Percentiles rank a stretch among this genome's conserved stretches.
These are phyloP conservation scores for Nitzschia sp. DNA, from an alignment of 108 stramenopile genomes.

Conservation along the genomic window DNA sequence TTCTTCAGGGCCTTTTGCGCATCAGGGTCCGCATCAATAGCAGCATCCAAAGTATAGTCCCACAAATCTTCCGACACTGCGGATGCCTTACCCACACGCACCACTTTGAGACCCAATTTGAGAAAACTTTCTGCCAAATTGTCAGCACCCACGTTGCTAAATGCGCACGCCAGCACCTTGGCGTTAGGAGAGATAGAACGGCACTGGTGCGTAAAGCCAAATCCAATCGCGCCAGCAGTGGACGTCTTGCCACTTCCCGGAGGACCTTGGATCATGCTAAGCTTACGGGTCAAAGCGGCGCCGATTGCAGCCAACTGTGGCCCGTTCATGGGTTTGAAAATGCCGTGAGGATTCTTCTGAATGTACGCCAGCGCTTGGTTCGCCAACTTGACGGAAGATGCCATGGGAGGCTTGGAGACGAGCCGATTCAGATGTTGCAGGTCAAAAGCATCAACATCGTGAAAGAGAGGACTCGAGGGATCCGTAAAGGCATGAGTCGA, in stretches of 20 bases:
- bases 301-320: constrained; percentile 80
- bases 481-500: constrained; percentile 70
- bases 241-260: constrained; percentile 78
- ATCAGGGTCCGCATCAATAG: constrained; percentile 69
- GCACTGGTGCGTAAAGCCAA: constrained; percentile 88
- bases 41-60: constrained; percentile 78
- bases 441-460: constrained; percentile 45
- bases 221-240: constrained; percentile 74
- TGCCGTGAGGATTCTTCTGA: constrained; percentile 49
- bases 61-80: constrained; percentile 74
- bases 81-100: constrained; percentile 86
- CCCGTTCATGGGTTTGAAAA: constrained; percentile 71
- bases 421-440: constrained; percentile 53
- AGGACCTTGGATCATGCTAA: constrained; percentile 86
- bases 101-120: constrained; percentile 73
- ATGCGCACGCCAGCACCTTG: constrained; percentile 87
- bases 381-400: constrained; percentile 57
- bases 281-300: constrained; percentile 76
- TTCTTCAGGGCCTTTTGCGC: constrained; percentile 73
- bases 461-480: constrained; percentile 39
- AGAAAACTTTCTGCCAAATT: constrained; percentile 78
- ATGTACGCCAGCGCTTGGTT: constrained; percentile 70
- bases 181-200: constrained; percentile 62
- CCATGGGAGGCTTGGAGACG: constrained; percentile 67
- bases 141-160: constrained; percentile 88